Conservation (phyloP, 202 grass and related monocot genomes). For the Digitaria exilis region DNA sequence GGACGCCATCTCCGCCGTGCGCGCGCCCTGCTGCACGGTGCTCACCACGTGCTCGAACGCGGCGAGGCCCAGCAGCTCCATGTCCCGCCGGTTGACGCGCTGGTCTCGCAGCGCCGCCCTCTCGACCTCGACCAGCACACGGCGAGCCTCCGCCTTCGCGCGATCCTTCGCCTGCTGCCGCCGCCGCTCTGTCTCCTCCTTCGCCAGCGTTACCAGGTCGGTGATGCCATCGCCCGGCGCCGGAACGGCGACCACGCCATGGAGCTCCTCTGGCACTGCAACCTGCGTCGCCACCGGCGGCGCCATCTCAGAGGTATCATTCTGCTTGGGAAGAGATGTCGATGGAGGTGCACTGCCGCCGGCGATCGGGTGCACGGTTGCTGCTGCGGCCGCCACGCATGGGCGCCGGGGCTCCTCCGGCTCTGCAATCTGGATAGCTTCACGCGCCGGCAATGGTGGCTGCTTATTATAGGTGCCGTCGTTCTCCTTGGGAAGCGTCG, state of each 20-base stretch:
- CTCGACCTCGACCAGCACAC: conserved; percentile 14
- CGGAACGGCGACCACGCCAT: background rate
- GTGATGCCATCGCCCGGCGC: background rate
- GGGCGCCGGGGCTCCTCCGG: background rate
- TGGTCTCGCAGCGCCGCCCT: background rate
- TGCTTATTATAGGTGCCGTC: background rate
- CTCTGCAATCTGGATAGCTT: background rate
- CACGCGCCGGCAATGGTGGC: background rate
- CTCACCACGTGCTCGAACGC: conserved; percentile 41
- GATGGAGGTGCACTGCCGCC: background rate
- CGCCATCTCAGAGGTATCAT: background rate
- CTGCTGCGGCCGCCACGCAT: too few relatives aligned
- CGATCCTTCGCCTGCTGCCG: background rate
- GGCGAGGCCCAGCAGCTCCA: conserved; percentile 39
- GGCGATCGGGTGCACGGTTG: background rate
- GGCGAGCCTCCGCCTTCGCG: conserved; percentile 25
- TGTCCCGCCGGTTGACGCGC: conserved; percentile 30
- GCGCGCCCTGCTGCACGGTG: background rate
- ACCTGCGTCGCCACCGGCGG: background rate
- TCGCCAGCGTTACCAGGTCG: conserved; percentile 29
- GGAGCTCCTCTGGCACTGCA: background rate
- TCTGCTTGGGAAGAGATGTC: background rate
- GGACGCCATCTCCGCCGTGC: background rate
- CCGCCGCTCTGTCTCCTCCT: background rate
- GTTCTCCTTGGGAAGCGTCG: background rate